Evolutionary conservation across 305 asterid genomes (phyloP).

Genomic region (Fraxinus floribunda): DNA sequence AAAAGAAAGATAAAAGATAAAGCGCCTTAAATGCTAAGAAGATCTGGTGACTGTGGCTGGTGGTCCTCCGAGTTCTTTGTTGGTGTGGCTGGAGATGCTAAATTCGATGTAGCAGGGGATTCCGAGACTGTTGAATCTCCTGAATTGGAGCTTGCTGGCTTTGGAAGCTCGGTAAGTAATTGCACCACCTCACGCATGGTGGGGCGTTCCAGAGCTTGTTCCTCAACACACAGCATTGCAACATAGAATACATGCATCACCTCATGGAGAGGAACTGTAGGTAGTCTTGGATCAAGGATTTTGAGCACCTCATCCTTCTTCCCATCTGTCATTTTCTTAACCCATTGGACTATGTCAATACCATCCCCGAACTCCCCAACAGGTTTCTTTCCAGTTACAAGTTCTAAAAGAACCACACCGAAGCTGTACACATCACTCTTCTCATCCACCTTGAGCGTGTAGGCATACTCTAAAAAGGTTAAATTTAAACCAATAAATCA

Average conservation of each 20-base stretch:
- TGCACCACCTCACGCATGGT: slow-evolving; percentile 95
- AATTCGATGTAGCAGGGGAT: slow-evolving; percentile 35
- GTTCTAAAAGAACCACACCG: slow-evolving; percentile 81
- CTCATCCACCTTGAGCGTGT: slow-evolving; percentile 88
- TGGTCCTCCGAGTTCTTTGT: slow-evolving; percentile 20
- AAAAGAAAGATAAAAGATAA: not conserved
- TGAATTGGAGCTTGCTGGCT: slow-evolving; percentile 39
- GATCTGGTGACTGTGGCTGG: slow-evolving; percentile 56
- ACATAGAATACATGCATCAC: slow-evolving; percentile 87
- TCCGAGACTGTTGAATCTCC: slow-evolving; percentile 40
- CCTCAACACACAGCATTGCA: slow-evolving; percentile 90
- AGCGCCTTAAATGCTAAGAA: slow-evolving; percentile 60
- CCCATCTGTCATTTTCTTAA: slow-evolving; percentile 69
- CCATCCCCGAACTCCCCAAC: slow-evolving; percentile 95
- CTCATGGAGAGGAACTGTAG: slow-evolving; percentile 73
- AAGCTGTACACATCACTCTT: slow-evolving; percentile 93
- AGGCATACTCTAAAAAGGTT: slow-evolving; percentile 65
- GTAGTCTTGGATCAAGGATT: slow-evolving; percentile 72
- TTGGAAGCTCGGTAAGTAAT: slow-evolving; percentile 75
- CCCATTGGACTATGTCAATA: slow-evolving; percentile 92
- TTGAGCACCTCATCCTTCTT: slow-evolving; percentile 73
- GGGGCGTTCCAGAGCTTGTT: slow-evolving; percentile 84
- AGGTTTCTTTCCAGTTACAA: slow-evolving; percentile 73
- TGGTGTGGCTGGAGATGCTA: slow-evolving; percentile 44
- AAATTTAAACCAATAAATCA: not conserved